A percentile compares a stretch with the other conserved stretches of the same genome.
Evolutionary conservation across 2,329 filamentous ascomycete genomes (phyloP).

Genomic region (Pseudogymnoascus pannorum): DNA sequence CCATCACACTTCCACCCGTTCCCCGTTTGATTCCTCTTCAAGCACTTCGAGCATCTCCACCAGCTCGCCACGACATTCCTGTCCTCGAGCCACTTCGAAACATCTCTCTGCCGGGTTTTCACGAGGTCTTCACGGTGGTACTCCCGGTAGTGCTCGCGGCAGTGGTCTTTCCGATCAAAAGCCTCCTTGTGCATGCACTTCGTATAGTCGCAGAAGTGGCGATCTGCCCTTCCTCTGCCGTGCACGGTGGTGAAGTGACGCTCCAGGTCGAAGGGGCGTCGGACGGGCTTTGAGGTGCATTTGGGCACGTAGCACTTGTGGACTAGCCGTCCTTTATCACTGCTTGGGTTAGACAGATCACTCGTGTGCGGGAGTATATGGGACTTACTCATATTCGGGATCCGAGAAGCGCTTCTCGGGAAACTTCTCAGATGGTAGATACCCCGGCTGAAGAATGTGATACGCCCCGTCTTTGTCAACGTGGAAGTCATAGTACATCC

Average conservation of each 20-base stretch:
- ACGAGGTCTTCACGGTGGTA: conserved; percentile 38
- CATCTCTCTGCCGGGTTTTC: conserved; percentile 13
- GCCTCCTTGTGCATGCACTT: conserved; percentile 28
- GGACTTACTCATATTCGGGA: not conserved
- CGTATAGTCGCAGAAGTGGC: conserved; percentile 26
- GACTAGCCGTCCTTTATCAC: not conserved
- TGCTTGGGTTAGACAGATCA: not conserved
- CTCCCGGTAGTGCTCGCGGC: conserved; percentile 40
- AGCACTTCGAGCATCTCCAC: conserved; percentile 26
- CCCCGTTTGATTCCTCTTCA: conserved; percentile 11
- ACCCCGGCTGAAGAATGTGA: not conserved
- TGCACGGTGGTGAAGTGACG: conserved; percentile 31
- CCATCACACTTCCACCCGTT: conserved; percentile 1
- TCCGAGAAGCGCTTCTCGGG: not conserved
- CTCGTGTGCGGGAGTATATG: not conserved
- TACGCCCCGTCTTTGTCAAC: conserved; percentile 5
- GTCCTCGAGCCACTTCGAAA: conserved; percentile 20
- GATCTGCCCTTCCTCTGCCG: conserved; percentile 11
- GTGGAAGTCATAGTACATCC: conserved; percentile 9
- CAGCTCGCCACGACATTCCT: conserved; percentile 16
- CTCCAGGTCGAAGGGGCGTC: conserved; percentile 31
- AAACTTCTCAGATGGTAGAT: conserved; percentile 3
- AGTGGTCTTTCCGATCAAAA: conserved; percentile 42
- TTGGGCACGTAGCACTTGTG: conserved; percentile 1
- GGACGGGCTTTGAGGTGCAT: conserved; percentile 14